phyloP scores from a whole-genome alignment of 441 rosid genomes.

The Manihot esculenta region DNA sequence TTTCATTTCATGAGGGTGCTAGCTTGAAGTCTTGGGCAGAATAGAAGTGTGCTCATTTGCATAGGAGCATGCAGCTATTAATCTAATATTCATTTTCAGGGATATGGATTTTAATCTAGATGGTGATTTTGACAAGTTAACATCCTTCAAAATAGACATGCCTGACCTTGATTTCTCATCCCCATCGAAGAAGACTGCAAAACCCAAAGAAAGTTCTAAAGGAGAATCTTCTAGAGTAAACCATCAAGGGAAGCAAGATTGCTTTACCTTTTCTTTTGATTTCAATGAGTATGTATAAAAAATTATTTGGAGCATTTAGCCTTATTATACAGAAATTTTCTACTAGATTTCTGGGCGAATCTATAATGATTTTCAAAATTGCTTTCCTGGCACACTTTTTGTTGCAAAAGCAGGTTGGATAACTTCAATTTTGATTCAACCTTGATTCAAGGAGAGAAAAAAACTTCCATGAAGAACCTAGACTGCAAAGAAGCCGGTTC shows the following conservation, averaged over 20 bases:
- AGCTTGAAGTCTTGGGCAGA: background rate
- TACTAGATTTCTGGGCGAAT: conserved; percentile 3
- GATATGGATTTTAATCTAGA: conserved; percentile 85
- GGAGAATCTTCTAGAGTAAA: conserved; percentile 45
- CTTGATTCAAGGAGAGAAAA: conserved; percentile 34
- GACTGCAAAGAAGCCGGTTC: conserved; percentile 34
- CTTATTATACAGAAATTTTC: background rate
- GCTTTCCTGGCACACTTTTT: conserved; percentile 24
- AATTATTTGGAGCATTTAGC: conserved; percentile 5
- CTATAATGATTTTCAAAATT: conserved; percentile 14
- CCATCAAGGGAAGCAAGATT: conserved; percentile 40
- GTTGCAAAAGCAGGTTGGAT: conserved; percentile 47
- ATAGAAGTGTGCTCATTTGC: background rate
- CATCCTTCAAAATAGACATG: conserved; percentile 82
- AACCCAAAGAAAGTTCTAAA: conserved; percentile 49
- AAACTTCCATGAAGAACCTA: conserved; percentile 25
- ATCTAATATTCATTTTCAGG: conserved; percentile 38
- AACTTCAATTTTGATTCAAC: conserved; percentile 49
- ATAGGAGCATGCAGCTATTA: background rate
- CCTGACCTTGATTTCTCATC: conserved; percentile 81
- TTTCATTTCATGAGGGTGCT: background rate
- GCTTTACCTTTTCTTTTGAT: conserved; percentile 70
- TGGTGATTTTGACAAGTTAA: conserved; percentile 64
- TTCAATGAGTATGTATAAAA: conserved; percentile 56
- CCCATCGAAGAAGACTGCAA: conserved; percentile 48